Conservation (phyloP, 208 protist species). For the Trypanosoma vivax region DNA sequence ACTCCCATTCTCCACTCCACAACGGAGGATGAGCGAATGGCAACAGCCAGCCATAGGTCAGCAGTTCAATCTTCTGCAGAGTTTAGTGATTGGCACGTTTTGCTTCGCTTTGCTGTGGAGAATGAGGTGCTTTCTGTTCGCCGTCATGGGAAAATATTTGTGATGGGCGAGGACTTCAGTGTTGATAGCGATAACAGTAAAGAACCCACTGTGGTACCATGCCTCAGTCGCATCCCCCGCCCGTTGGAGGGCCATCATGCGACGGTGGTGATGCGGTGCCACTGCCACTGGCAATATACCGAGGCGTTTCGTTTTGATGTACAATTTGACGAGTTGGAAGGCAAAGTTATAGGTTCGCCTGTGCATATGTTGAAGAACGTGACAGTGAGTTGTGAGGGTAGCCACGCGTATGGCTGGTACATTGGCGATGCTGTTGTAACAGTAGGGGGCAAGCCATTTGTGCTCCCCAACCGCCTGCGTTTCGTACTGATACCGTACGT, state of each 20-base stretch:
- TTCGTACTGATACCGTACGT: conserved; percentile 70
- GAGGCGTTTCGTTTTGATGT: conserved; percentile 62
- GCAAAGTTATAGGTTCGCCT: conserved; percentile 45
- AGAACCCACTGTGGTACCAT: conserved; percentile 49
- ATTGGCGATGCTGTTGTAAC: conserved; percentile 49
- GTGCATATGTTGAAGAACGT: conserved; percentile 51
- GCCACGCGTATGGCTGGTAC: conserved; percentile 73
- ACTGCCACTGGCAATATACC: conserved; percentile 17
- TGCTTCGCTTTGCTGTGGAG: conserved; percentile 70
- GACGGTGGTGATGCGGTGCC: conserved; percentile 23
- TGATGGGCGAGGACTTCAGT: conserved; percentile 39
- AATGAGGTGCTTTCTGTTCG: conserved; percentile 76
- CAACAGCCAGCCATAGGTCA: background rate
- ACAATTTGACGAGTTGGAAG: conserved; percentile 68
- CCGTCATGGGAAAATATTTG: conserved; percentile 71
- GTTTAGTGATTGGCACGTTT: conserved; percentile 77
- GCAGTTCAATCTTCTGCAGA: conserved; percentile 33
- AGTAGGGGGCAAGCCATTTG: conserved; percentile 25
- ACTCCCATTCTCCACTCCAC: conserved; percentile 42
- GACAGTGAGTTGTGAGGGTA: conserved; percentile 64
- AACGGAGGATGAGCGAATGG: conserved; percentile 19
- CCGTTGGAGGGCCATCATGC: conserved; percentile 50
- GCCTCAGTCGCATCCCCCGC: conserved; percentile 43
- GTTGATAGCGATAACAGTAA: conserved; percentile 31
- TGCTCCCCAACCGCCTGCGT: conserved; percentile 43